Evolutionary conservation across 78 protist species (phyloP).

Genomic region (Mastigamoeba balamuthi): DNA sequence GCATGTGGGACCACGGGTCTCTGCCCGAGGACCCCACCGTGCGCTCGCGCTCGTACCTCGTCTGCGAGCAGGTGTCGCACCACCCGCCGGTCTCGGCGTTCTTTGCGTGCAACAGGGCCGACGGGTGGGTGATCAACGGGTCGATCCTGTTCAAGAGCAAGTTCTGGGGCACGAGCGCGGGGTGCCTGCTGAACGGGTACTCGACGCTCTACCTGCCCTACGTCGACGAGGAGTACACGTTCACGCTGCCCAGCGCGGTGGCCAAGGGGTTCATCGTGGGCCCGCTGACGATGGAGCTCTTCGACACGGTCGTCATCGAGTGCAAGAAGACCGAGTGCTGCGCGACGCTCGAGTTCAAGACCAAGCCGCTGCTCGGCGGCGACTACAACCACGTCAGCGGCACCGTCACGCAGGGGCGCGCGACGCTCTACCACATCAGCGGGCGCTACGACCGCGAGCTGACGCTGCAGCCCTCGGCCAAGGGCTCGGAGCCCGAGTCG

Average conservation of each 20-base stretch:
- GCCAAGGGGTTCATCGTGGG: conserved; percentile 63
- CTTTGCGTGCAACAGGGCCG: conserved; percentile 42
- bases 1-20: conserved; percentile 26
- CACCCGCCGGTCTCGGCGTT: conserved; percentile 90
- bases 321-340: conserved; percentile 47
- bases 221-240: conserved; percentile 41
- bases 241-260: conserved; percentile 56
- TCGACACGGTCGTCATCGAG: conserved; percentile 25
- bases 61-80: conserved; percentile 57
- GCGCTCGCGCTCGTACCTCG: not conserved
- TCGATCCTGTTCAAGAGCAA: conserved; percentile 36
- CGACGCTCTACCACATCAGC: conserved; percentile 4
- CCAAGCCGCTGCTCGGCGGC: conserved; percentile 59
- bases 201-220: conserved; percentile 14
- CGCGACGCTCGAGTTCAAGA: conserved; percentile 45
- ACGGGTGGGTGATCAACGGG: conserved; percentile 57
- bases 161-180: conserved; percentile 68
- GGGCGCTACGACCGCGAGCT: conserved; percentile 50
- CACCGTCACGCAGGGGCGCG: conserved; percentile 19
- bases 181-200: conserved; percentile 48
- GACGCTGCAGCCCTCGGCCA: not conserved
- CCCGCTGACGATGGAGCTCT: conserved; percentile 24
- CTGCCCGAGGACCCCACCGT: not conserved
- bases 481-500: not conserved
- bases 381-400: conserved; percentile 56